These are phyloP conservation scores for Arthroderma sp. DNA, from an alignment of 2,329 filamentous ascomycete species.

Conservation along the genomic window DNA sequence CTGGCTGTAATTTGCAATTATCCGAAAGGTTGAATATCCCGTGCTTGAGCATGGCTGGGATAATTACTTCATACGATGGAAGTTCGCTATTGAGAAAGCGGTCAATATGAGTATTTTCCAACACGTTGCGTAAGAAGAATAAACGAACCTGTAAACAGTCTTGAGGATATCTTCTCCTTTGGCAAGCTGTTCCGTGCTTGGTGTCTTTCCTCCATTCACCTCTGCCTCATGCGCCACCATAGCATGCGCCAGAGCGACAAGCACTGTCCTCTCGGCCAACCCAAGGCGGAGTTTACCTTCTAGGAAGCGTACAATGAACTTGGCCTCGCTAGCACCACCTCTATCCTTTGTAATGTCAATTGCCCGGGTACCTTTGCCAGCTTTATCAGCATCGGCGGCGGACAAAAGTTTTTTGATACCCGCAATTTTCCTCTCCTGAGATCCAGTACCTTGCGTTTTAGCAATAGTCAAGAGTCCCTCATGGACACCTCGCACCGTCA, in stretches of 20 bases:
- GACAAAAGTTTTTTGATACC: constrained; percentile 95
- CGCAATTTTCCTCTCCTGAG: constrained; percentile 82
- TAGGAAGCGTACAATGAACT: constrained; percentile 82
- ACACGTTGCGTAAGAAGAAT: background rate
- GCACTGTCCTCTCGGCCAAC: constrained; percentile 79
- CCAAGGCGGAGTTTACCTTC: constrained; percentile 90
- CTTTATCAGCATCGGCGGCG: constrained; percentile 62
- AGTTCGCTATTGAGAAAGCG: constrained; percentile 53
- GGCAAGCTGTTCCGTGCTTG: constrained; percentile 63
- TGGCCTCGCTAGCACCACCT: constrained; percentile 86
- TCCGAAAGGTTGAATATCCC: constrained; percentile 74
- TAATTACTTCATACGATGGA: constrained; percentile 87
- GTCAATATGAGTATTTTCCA: background rate
- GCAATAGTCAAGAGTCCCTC: constrained; percentile 81
- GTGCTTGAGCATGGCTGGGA: constrained; percentile 75
- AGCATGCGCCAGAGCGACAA: constrained; percentile 81
- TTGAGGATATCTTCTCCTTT: constrained; percentile 80
- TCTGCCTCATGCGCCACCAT: constrained; percentile 71
- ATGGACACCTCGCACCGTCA: constrained; percentile 78
- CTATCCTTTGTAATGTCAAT: constrained; percentile 85
- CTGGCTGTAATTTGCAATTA: constrained; percentile 80
- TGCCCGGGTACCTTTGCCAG: constrained; percentile 51
- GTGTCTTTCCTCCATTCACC: constrained; percentile 53
- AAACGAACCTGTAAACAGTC: constrained; percentile 65
- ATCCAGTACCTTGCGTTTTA: constrained; percentile 71